A percentile compares a stretch with the other conserved stretches of the same genome.
Conservation (phyloP, 305 asterid species). For the Coffea humblotiana region DNA sequence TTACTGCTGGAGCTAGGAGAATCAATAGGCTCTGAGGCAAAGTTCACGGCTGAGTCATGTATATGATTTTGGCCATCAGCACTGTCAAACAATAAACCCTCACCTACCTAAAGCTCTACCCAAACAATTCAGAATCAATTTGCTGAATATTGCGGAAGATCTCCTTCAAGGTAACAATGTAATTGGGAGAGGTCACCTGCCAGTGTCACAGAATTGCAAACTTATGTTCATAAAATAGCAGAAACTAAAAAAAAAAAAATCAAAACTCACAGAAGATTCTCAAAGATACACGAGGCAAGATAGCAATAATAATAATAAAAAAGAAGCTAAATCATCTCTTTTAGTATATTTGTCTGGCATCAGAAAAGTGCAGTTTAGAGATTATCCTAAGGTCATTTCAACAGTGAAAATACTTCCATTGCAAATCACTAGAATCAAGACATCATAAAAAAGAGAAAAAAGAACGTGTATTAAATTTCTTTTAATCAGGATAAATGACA, state of each 20-base stretch:
- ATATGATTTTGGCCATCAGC: neutral
- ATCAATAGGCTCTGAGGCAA: neutral
- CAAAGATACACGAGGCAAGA: neutral
- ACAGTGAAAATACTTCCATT: neutral
- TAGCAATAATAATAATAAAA: too few species aligned
- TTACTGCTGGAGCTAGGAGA: neutral
- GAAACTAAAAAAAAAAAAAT: neutral
- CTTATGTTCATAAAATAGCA: neutral
- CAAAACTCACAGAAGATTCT: neutral
- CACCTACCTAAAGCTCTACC: constrained; percentile 31
- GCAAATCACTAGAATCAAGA: neutral
- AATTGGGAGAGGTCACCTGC: constrained; percentile 74
- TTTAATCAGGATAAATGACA: neutral
- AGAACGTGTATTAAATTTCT: neutral
- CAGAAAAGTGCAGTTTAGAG: neutral
- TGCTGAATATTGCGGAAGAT: constrained; percentile 80
- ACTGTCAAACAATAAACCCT: constrained; percentile 12
- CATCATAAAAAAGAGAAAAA: too few species aligned
- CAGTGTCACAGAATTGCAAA: constrained; percentile 18
- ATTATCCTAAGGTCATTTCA: neutral
- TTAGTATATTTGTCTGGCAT: neutral
- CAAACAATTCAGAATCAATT: constrained; percentile 72
- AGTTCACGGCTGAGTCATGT: neutral
- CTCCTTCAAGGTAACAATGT: constrained; percentile 56
- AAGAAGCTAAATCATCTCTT: neutral